These are phyloP conservation scores for Eutypella sp. DNA, from an alignment of 2,329 filamentous ascomycete genomes.

Conservation along the genomic window DNA sequence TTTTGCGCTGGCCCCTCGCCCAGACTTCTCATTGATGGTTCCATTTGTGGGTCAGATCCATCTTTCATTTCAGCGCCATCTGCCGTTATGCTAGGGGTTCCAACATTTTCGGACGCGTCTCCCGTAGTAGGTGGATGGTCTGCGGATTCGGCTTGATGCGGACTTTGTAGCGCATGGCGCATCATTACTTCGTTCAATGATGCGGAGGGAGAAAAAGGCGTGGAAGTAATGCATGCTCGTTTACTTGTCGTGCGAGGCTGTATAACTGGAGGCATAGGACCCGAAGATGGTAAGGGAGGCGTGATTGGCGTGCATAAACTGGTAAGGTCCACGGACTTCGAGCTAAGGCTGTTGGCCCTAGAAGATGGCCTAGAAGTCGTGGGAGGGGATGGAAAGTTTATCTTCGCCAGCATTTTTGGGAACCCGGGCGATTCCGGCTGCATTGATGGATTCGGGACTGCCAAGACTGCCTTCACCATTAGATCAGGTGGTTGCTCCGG, in stretches of 20 bases:
- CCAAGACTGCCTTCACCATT: conserved; percentile 8
- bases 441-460: conserved; percentile 12
- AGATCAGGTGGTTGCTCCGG: conserved; percentile 7
- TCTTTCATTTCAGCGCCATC: not conserved
- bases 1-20: no score
- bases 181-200: conserved; percentile 21
- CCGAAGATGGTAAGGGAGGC: not conserved
- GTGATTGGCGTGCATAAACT: not conserved
- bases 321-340: conserved; percentile 1
- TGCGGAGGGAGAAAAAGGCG: conserved; percentile 5
- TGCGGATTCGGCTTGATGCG: not conserved
- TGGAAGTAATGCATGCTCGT: conserved; percentile 11
- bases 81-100: not conserved
- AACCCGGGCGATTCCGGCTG: conserved; percentile 25
- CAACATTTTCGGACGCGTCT: not conserved
- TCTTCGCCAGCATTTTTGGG: conserved; percentile 23
- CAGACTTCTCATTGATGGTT: not conserved
- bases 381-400: conserved; percentile 21
- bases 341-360: conserved; percentile 10
- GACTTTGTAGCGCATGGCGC: conserved; percentile 7
- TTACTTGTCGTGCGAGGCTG: conserved; percentile 19
- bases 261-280: conserved; percentile 5
- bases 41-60: not conserved
- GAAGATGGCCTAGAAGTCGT: conserved; percentile 16
- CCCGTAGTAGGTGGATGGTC: not conserved